Conservation (phyloP, 805 yeast genomes). For the Starmera amethionina region DNA sequence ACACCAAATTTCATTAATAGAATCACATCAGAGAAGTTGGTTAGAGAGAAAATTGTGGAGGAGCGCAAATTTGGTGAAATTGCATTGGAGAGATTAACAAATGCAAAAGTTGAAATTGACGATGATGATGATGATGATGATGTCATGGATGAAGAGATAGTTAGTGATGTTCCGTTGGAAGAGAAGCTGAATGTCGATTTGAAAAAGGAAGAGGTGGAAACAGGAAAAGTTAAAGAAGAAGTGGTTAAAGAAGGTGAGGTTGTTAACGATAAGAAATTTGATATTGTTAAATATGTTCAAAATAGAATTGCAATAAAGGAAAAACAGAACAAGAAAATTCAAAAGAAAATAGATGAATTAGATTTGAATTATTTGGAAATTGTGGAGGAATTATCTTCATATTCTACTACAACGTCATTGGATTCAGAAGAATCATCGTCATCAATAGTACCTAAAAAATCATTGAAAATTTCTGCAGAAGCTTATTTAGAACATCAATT, state of each 20-base stretch:
- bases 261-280: constrained; percentile 27
- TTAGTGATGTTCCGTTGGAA: constrained; percentile 3
- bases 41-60: constrained; percentile 63
- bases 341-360: constrained; percentile 4
- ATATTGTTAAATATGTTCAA: constrained; percentile 48
- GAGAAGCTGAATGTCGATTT: constrained; percentile 1
- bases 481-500: constrained; percentile 23
- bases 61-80: constrained; percentile 77
- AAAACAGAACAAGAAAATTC: constrained; percentile 17
- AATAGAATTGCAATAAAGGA: constrained; percentile 31
- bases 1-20: constrained; percentile 61
- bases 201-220: constrained; percentile 1
- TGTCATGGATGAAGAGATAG: constrained; percentile 4
- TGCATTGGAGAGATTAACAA: constrained; percentile 50
- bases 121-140: constrained; percentile 3
- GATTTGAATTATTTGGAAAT: constrained; percentile 6
- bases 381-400: constrained; percentile 7
- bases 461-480: constrained; percentile 12
- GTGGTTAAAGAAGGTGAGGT: constrained; percentile 2
- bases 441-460: constrained; percentile 6
- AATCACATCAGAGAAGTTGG: constrained; percentile 57
- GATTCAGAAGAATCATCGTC: background rate
- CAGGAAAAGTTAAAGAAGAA: background rate
- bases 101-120: constrained; percentile 1
- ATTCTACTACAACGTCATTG: constrained; percentile 1